These are phyloP conservation scores for Sugiyamaella boreocaroliniensis DNA, from an alignment of 805 yeast species.

Conservation along the genomic window DNA sequence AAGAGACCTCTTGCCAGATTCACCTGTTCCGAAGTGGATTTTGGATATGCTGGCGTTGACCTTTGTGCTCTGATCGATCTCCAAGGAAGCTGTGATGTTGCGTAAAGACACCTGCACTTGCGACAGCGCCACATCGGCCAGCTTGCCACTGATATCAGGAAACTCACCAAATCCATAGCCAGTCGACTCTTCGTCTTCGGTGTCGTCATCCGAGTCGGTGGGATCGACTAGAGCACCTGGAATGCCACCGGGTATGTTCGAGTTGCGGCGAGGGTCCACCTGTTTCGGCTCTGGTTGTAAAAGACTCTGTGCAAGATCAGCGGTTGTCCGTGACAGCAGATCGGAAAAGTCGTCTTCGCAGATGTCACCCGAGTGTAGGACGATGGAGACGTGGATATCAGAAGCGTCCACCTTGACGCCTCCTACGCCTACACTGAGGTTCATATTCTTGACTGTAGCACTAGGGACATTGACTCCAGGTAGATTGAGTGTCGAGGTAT, in stretches of 20 bases:
- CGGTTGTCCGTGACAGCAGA: slow-evolving; percentile 64
- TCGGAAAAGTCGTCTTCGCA: slow-evolving; percentile 34
- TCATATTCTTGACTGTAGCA: slow-evolving; percentile 52
- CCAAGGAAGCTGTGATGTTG: slow-evolving; percentile 5
- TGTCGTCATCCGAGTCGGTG: neutral
- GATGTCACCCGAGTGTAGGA: slow-evolving; percentile 21
- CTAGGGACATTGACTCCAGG: slow-evolving; percentile 59
- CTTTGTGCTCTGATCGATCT: neutral
- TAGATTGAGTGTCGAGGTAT: slow-evolving; percentile 59
- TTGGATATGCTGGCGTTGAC: neutral
- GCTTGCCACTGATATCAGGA: slow-evolving; percentile 20
- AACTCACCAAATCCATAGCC: slow-evolving; percentile 30
- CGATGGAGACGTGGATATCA: slow-evolving; percentile 46
- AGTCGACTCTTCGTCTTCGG: slow-evolving; percentile 10
- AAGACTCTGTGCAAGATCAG: slow-evolving; percentile 61
- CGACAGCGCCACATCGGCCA: slow-evolving; percentile 36
- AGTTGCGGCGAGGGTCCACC: slow-evolving; percentile 2
- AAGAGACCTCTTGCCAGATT: neutral
- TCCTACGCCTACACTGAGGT: slow-evolving; percentile 55
- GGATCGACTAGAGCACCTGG: neutral
- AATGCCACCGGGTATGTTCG: neutral
- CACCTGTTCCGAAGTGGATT: neutral
- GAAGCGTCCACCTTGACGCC: slow-evolving; percentile 59
- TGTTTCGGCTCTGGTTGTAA: slow-evolving; percentile 23
- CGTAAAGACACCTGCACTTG: slow-evolving; percentile 26